phyloP scores from a whole-genome alignment of 108 stramenopile species.

The Ochromonas danica region DNA sequence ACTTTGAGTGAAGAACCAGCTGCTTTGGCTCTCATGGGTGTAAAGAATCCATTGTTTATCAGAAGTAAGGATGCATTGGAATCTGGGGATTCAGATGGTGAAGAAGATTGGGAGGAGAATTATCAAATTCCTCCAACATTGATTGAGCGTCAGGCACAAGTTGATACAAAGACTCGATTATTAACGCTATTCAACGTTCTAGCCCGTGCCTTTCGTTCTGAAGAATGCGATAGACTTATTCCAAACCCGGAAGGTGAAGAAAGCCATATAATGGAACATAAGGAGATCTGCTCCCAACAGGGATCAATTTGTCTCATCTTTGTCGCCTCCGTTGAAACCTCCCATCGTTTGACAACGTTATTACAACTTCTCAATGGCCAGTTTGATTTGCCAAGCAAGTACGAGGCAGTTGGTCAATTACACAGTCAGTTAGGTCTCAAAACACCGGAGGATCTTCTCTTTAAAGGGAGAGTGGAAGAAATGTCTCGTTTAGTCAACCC shows the following conservation, averaged over 20 bases:
- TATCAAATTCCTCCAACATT: background rate
- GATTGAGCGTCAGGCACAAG: background rate
- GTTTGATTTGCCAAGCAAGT: background rate
- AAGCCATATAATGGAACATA: background rate
- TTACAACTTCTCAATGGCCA: conserved; percentile 5
- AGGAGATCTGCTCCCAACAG: background rate
- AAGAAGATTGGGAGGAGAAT: background rate
- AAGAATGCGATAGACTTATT: no score
- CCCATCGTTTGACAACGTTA: conserved; percentile 8
- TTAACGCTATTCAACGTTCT: background rate
- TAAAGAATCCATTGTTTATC: background rate
- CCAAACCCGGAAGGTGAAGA: background rate
- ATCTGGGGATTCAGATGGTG: background rate
- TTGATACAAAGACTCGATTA: background rate
- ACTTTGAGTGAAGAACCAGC: background rate
- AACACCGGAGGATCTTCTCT: background rate
- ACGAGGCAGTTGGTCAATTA: background rate
- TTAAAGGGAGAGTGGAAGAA: conserved; percentile 8
- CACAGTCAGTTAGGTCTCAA: background rate
- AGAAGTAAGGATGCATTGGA: background rate
- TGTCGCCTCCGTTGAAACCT: background rate
- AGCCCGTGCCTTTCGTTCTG: background rate
- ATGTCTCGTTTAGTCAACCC: background rate
- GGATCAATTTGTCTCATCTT: background rate
- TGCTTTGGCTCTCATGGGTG: background rate